Evolutionary conservation across 305 asterid species (phyloP).

Genomic region (Fraxinus nigra): DNA sequence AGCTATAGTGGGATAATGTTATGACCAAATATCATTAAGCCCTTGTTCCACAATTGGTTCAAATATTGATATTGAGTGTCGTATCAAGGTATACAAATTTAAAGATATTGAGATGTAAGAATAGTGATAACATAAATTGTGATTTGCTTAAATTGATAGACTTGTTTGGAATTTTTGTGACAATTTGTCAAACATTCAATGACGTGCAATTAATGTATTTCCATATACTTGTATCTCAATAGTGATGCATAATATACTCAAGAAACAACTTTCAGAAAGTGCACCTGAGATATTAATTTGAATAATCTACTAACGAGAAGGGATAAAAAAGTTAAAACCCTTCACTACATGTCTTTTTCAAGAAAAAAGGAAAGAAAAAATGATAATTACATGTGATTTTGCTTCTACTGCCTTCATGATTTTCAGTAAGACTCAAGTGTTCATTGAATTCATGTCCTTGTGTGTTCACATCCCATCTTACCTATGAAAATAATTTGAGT

Average conservation of each 20-base stretch:
- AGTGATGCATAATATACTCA: neutral
- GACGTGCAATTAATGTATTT: neutral
- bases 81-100: neutral
- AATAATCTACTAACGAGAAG: neutral
- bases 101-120: neutral
- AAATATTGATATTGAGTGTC: neutral
- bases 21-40: neutral
- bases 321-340: neutral
- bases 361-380: neutral
- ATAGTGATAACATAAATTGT: neutral
- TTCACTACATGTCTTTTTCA: neutral
- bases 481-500: neutral
- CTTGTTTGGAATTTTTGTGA: neutral
- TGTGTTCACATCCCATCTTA: neutral
- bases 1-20: neutral
- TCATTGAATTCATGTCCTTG: neutral
- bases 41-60: neutral
- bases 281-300: neutral
- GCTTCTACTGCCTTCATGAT: neutral
- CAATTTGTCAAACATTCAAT: neutral
- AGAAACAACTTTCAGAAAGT: neutral
- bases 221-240: neutral
- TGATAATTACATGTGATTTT: neutral
- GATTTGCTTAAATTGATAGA: neutral
- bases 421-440: neutral